Percentiles rank a stretch among this genome's conserved stretches.
Evolutionary conservation across 2,329 filamentous ascomycete species (phyloP).

Genomic region (Lanzia echinophila): DNA sequence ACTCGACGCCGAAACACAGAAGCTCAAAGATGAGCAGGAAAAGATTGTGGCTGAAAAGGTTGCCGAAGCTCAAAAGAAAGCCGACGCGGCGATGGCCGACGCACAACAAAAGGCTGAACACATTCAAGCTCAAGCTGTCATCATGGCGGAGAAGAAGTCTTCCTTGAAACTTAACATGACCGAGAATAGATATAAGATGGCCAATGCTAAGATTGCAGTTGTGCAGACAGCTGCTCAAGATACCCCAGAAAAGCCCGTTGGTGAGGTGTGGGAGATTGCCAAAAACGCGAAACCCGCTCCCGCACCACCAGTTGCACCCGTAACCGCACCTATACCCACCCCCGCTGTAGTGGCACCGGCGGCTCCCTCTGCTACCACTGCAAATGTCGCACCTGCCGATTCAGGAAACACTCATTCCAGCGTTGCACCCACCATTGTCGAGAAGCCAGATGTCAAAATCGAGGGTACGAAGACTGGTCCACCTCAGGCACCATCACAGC

Average conservation of each 20-base stretch:
- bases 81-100: slow-evolving; percentile 33
- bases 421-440: slow-evolving; percentile 12
- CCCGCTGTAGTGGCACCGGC: neutral
- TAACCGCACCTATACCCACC: slow-evolving; percentile 6
- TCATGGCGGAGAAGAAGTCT: slow-evolving; percentile 69
- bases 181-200: slow-evolving; percentile 58
- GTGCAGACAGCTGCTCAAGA: slow-evolving; percentile 78
- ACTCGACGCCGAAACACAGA: slow-evolving; percentile 51
- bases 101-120: slow-evolving; percentile 41
- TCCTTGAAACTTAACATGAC: slow-evolving; percentile 72
- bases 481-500: slow-evolving; percentile 8
- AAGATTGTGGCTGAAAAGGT: slow-evolving; percentile 43
- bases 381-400: neutral
- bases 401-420: slow-evolving; percentile 15
- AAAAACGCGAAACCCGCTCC: slow-evolving; percentile 53
- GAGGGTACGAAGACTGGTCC: slow-evolving; percentile 13
- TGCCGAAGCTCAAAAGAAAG: slow-evolving; percentile 42
- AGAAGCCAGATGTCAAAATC: slow-evolving; percentile 17
- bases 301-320: slow-evolving; percentile 12
- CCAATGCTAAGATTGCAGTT: slow-evolving; percentile 66
- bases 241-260: slow-evolving; percentile 76
- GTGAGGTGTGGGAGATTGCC: slow-evolving; percentile 78
- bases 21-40: slow-evolving; percentile 44
- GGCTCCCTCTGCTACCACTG: neutral
- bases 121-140: slow-evolving; percentile 46